phyloP scores from a whole-genome alignment of 169 alveolate genomes.

The Plasmodium vivax region DNA sequence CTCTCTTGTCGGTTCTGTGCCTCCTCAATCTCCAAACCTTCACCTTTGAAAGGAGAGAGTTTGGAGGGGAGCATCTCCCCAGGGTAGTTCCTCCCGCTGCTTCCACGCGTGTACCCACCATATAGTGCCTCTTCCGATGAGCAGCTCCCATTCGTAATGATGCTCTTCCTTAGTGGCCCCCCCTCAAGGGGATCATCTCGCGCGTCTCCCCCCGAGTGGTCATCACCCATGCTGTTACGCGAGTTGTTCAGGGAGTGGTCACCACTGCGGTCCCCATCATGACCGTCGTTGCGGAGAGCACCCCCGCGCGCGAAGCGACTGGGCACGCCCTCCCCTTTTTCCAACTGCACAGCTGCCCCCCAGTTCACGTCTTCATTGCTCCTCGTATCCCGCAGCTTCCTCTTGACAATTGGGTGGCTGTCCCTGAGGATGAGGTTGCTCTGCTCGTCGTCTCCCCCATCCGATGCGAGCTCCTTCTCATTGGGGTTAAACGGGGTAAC shows the following conservation, averaged over 20 bases:
- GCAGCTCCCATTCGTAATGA: background rate
- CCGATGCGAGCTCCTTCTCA: background rate
- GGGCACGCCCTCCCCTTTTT: background rate
- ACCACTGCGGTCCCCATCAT: background rate
- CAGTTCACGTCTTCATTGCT: slow-evolving; percentile 6
- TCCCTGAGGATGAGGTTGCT: background rate
- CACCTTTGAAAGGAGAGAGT: background rate
- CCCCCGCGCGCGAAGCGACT: background rate
- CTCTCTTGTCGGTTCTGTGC: background rate
- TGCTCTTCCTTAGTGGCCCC: background rate
- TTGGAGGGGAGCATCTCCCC: background rate
- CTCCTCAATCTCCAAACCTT: background rate
- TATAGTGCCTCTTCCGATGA: background rate
- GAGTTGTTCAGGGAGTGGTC: background rate
- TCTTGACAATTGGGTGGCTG: background rate
- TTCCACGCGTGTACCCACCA: background rate
- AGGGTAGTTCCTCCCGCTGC: background rate
- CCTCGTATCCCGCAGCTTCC: slow-evolving; percentile 15
- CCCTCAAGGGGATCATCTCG: background rate
- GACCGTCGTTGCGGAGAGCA: background rate
- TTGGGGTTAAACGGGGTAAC: background rate
- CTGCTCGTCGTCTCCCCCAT: background rate
- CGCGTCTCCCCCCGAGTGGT: background rate
- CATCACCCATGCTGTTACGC: background rate
- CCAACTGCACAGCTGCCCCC: background rate